Conservation (phyloP, 352 stramenopile species). For the Phytophthora melonis region DNA sequence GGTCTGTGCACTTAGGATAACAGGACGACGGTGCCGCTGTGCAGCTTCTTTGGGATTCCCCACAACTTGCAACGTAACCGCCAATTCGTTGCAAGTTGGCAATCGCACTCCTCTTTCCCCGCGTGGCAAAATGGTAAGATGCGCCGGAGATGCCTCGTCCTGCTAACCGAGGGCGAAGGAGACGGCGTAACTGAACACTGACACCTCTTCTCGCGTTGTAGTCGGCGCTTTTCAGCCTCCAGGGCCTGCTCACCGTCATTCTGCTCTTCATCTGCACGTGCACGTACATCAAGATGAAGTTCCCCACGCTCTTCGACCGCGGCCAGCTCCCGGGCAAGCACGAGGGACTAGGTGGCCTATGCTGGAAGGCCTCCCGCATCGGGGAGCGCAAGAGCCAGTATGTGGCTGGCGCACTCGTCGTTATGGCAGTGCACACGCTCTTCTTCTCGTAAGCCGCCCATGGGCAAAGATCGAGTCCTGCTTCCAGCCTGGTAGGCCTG, state of each 20-base stretch:
- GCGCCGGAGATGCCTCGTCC: background rate
- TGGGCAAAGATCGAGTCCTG: background rate
- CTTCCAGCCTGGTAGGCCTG: background rate
- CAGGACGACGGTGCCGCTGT: constrained; percentile 6
- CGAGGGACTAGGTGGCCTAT: constrained; percentile 89
- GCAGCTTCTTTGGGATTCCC: constrained; percentile 25
- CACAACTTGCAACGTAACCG: background rate
- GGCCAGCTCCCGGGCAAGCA: constrained; percentile 84
- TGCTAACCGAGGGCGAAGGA: background rate
- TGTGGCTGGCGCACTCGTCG: constrained; percentile 79
- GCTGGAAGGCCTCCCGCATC: constrained; percentile 94
- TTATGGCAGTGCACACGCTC: constrained; percentile 94
- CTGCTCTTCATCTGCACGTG: constrained; percentile 98
- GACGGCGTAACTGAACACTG: constrained; percentile 10
- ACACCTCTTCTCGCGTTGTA: constrained; percentile 38
- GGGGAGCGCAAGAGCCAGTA: constrained; percentile 93
- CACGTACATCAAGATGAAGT: constrained; percentile 96
- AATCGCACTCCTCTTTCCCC: background rate
- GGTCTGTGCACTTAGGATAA: constrained; percentile 12
- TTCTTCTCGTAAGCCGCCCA: constrained; percentile 74
- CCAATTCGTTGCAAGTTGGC: background rate
- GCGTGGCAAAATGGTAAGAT: constrained; percentile 35
- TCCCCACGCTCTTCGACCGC: constrained; percentile 95
- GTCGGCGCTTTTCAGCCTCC: constrained; percentile 98
- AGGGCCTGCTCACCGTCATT: constrained; percentile 96